These are phyloP conservation scores for Cubamyces lactineus DNA, from an alignment of 768 basidiomycete genomes.

Conservation along the genomic window DNA sequence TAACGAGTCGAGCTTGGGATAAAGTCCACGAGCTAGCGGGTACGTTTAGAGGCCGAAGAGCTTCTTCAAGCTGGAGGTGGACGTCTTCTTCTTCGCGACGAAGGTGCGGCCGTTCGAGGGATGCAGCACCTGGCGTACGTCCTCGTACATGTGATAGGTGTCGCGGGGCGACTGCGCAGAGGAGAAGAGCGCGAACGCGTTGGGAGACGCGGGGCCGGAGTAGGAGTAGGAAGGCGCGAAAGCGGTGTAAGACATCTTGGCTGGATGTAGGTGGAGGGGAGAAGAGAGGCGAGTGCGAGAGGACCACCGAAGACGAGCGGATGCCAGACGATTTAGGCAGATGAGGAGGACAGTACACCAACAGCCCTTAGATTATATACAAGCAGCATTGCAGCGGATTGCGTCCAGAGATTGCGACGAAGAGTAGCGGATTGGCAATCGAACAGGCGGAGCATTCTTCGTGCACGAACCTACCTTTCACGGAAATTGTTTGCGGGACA, in stretches of 20 bases:
- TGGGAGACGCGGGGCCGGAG: slow-evolving; percentile 22
- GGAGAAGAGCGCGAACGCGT: slow-evolving; percentile 26
- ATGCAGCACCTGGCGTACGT: slow-evolving; percentile 26
- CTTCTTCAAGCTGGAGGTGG: slow-evolving; percentile 25
- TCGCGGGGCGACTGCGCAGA: slow-evolving; percentile 29
- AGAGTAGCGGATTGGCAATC: slow-evolving; percentile 16
- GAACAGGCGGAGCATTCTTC: neutral
- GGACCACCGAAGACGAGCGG: slow-evolving; percentile 1
- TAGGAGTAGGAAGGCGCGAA: slow-evolving; percentile 17
- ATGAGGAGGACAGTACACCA: neutral
- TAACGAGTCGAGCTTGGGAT: neutral
- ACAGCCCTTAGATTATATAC: slow-evolving; percentile 4
- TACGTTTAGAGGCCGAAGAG: slow-evolving; percentile 25
- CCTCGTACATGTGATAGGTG: slow-evolving; percentile 27
- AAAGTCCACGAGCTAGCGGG: neutral
- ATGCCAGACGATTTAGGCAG: slow-evolving; percentile 1
- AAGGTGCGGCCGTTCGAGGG: slow-evolving; percentile 19
- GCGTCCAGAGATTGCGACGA: slow-evolving; percentile 11
- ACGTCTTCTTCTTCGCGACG: slow-evolving; percentile 18
- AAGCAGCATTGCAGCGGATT: neutral
- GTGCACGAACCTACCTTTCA: slow-evolving; percentile 9
- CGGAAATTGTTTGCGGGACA: slow-evolving; percentile 6
- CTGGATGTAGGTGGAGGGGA: neutral
- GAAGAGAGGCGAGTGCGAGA: neutral
- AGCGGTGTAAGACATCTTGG: slow-evolving; percentile 25